Conservation (phyloP, 352 stramenopile genomes). For the Blastocystis hominis region DNA sequence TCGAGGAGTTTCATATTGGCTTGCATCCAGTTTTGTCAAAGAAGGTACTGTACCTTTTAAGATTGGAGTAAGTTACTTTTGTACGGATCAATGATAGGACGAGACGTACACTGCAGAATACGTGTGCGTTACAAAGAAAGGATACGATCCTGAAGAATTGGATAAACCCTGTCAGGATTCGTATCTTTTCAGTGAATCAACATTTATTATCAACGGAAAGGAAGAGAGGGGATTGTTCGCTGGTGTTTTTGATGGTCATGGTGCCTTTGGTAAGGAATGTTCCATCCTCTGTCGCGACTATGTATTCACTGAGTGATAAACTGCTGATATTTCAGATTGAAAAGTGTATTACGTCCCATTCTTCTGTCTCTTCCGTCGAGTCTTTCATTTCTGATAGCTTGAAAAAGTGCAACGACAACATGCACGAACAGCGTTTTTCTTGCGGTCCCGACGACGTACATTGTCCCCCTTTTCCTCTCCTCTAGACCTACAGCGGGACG, state of each 20-base stretch:
- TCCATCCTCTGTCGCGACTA: background rate
- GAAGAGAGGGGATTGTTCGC: background rate
- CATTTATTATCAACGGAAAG: background rate
- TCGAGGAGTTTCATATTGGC: constrained; percentile 13
- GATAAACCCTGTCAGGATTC: background rate
- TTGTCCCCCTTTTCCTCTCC: background rate
- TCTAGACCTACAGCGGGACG: constrained; percentile 44
- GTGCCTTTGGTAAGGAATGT: constrained; percentile 18
- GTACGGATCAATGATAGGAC: background rate
- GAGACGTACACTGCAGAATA: background rate
- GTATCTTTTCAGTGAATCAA: background rate
- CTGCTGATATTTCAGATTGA: background rate
- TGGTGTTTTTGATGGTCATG: constrained; percentile 38
- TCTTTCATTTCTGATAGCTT: background rate
- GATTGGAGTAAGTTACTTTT: background rate
- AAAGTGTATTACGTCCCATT: background rate
- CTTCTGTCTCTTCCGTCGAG: background rate
- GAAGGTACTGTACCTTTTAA: constrained; percentile 32
- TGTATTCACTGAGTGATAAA: background rate
- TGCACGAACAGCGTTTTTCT: constrained; percentile 1
- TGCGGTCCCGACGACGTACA: constrained; percentile 14
- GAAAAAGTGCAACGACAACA: background rate
- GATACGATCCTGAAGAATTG: constrained; percentile 14
- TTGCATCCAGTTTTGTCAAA: background rate
- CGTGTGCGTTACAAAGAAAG: constrained; percentile 18